These are phyloP conservation scores for Vinca major DNA, from an alignment of 305 asterid genomes.

Conservation along the genomic window DNA sequence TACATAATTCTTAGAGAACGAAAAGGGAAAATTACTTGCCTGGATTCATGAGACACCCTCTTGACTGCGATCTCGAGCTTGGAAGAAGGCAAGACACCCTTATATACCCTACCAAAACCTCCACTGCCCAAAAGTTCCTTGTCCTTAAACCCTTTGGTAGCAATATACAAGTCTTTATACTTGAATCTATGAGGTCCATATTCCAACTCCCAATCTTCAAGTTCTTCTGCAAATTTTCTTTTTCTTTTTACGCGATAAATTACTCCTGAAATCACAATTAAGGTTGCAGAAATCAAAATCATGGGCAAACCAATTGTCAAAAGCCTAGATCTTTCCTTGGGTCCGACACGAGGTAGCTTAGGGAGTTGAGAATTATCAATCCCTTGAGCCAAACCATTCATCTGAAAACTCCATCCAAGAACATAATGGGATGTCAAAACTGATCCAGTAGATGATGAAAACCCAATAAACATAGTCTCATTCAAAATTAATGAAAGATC, in stretches of 20 bases:
- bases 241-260: constrained; percentile 20
- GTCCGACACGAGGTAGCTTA: constrained; percentile 27
- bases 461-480: constrained; percentile 22
- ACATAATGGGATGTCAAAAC: constrained; percentile 22
- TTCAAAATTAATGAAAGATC: constrained; percentile 25
- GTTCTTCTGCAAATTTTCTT: constrained; percentile 24
- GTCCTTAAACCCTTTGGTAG: constrained; percentile 56
- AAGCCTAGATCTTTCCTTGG: constrained; percentile 13
- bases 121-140: constrained; percentile 46
- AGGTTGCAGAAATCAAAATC: constrained; percentile 1
- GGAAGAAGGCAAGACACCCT: constrained; percentile 38
- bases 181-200: constrained; percentile 39
- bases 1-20: too few relatives aligned
- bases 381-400: constrained; percentile 19
- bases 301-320: constrained; percentile 20
- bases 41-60: constrained; percentile 48
- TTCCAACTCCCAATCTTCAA: constrained; percentile 34
- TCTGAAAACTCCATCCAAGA: constrained; percentile 6
- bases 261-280: not conserved
- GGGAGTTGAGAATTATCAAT: constrained; percentile 22
- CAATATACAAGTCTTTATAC: constrained; percentile 46
- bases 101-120: constrained; percentile 62
- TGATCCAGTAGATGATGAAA: constrained; percentile 27
- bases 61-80: constrained; percentile 43
- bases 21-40: constrained; percentile 16